phyloP scores from a whole-genome alignment of 257 asterid genomes.

The Lavandula angustifolia region DNA sequence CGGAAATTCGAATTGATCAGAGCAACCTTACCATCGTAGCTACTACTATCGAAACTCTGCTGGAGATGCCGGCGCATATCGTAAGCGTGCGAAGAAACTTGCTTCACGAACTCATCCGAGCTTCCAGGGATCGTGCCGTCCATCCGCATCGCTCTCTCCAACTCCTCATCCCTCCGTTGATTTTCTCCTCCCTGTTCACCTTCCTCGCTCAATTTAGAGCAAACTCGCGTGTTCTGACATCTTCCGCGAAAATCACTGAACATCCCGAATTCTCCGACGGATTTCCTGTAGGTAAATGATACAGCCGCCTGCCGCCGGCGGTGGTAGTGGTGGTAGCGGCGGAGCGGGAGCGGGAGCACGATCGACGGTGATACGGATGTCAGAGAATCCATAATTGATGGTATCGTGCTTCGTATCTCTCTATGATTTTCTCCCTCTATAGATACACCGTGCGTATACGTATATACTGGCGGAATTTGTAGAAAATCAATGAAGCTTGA shows the following conservation, averaged over 20 bases:
- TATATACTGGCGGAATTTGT: slow-evolving; percentile 22
- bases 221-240: slow-evolving; percentile 28
- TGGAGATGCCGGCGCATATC: slow-evolving; percentile 91
- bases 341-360: slow-evolving; percentile 51
- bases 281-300: slow-evolving; percentile 29
- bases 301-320: slow-evolving; percentile 43
- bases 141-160: slow-evolving; percentile 85
- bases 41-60: slow-evolving; percentile 80
- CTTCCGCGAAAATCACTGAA: slow-evolving; percentile 27
- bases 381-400: slow-evolving; percentile 58
- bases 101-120: slow-evolving; percentile 78
- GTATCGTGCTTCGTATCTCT: neutral
- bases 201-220: slow-evolving; percentile 40
- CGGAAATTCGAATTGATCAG: neutral
- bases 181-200: slow-evolving; percentile 43
- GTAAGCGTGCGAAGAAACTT: slow-evolving; percentile 89
- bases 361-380: slow-evolving; percentile 59
- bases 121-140: slow-evolving; percentile 84
- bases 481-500: slow-evolving; percentile 26
- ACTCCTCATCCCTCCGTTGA: slow-evolving; percentile 63
- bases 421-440: neutral
- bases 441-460: slow-evolving; percentile 6
- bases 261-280: slow-evolving; percentile 24
- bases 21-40: slow-evolving; percentile 75
- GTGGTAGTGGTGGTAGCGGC: slow-evolving; percentile 45